Evolutionary conservation across 495 filamentous ascomycete species (phyloP), one percentile per base, ranked within the genome.

Genomic region (Mytilinidion resinicola): DNA sequence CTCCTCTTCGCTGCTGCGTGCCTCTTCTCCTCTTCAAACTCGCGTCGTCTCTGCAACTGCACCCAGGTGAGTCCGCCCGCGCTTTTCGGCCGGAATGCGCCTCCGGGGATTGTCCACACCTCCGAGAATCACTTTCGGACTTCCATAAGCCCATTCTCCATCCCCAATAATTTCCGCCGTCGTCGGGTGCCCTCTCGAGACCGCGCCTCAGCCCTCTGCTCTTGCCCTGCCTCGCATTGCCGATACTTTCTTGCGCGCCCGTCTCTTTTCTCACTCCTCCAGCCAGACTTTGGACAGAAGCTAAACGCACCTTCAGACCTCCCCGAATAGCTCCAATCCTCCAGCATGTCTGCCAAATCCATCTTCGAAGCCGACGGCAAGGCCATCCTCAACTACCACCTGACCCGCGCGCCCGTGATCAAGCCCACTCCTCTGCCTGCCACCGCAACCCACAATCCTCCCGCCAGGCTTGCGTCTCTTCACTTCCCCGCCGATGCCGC

Each of bases 381-480:
- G 87, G 93, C 93, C 80, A 97, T 99, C 81, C 80, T 99, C 81
- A 96, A 96, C 87, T 99, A 96, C 82, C 93, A 99, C 84, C 91
- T 99, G 80, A 99, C 93, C 65, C 87, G 93, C 69, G 91, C 93
- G 58, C 86, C 92, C 56, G 87, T 96, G 71, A 96, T 99, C 83
- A 96, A 96, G 85, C 90, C 93, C 51, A 90, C 90, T 69, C 89
- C 95, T 74, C 89, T 99, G 21, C 91, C 93, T 63, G 70, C 82
- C 63, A 80, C 89, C 61, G 71, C 84, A 58, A 93, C 84, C 72
- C 93, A 99, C 84, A 97, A 97, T 78, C 78, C 93, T 61, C 83
- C 95, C 53, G 77, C 93, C 67, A 89, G 85, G 73, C 88, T 99
- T 62, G 92, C 91, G 50, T 89, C 89, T 47, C 82, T 99, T 61